Conservation (phyloP, 2,329 filamentous ascomycete species). For the Fusarium concolor region DNA sequence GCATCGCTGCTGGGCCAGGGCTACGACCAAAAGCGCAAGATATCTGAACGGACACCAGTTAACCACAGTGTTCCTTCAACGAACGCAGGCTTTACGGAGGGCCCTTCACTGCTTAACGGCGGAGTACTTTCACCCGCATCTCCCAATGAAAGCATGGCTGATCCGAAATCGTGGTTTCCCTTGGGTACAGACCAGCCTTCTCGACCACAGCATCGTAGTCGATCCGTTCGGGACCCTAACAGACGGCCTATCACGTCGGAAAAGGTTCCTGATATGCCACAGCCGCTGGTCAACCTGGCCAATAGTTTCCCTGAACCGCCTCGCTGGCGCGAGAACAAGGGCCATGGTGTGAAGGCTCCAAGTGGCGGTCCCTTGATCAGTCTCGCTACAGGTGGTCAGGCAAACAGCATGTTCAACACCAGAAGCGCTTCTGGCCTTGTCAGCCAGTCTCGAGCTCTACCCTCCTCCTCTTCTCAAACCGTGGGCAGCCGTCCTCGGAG, state of each 20-base stretch:
- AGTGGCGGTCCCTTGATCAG: conserved; percentile 60
- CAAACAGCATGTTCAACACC: conserved; percentile 19
- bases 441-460: conserved; percentile 28
- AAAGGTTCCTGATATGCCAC: conserved; percentile 53
- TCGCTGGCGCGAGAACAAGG: conserved; percentile 65
- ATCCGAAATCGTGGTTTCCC: conserved; percentile 52
- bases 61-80: conserved; percentile 44
- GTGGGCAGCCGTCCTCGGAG: conserved; percentile 41
- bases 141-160: conserved; percentile 45
- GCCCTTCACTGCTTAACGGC: conserved; percentile 67
- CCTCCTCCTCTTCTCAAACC: conserved; percentile 29
- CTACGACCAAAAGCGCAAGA: conserved; percentile 60
- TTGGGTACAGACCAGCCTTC: conserved; percentile 53
- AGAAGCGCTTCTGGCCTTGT: conserved; percentile 34
- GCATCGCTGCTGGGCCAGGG: conserved; percentile 65
- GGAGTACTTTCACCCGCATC: conserved; percentile 38
- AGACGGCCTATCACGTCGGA: conserved; percentile 45
- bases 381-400: conserved; percentile 53
- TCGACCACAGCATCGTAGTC: conserved; percentile 45
- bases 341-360: conserved; percentile 58
- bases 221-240: conserved; percentile 36
- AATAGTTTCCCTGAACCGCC: conserved; percentile 72
- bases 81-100: conserved; percentile 63
- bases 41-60: conserved; percentile 42
- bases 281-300: conserved; percentile 75